These are phyloP conservation scores for Baeospora myosura DNA, from an alignment of 1,284 basidiomycete species.

Conservation along the genomic window DNA sequence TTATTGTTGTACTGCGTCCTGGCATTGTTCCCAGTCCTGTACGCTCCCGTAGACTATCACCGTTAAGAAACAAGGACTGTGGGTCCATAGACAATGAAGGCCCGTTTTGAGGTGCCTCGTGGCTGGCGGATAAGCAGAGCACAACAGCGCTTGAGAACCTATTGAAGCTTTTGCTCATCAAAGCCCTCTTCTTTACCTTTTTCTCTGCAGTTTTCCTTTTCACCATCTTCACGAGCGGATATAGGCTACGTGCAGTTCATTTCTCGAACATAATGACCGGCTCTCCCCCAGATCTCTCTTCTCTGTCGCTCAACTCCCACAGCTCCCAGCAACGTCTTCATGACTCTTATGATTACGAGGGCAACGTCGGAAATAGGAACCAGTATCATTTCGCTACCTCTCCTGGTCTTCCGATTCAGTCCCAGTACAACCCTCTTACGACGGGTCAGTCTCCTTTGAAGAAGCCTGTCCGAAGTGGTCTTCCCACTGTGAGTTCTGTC, in stretches of 20 bases:
- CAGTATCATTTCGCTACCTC: slow-evolving; percentile 67
- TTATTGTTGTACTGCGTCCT: too few species aligned
- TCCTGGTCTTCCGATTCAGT: slow-evolving; percentile 55
- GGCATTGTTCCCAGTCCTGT: too few species aligned
- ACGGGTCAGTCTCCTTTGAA: slow-evolving; percentile 65
- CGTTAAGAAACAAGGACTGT: too few species aligned
- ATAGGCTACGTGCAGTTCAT: slow-evolving; percentile 14
- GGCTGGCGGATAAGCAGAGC: not conserved
- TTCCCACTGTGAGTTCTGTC: slow-evolving; percentile 58
- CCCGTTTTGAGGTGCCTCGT: not conserved
- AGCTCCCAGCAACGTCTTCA: slow-evolving; percentile 70
- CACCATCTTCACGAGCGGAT: slow-evolving; percentile 23
- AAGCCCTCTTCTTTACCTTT: too few species aligned
- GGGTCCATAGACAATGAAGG: too few species aligned
- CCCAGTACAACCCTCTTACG: slow-evolving; percentile 55
- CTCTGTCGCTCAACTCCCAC: slow-evolving; percentile 64
- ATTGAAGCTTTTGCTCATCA: too few species aligned
- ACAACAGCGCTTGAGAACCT: too few species aligned
- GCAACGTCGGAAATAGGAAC: slow-evolving; percentile 45
- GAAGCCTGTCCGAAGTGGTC: slow-evolving; percentile 60
- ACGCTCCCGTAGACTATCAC: too few species aligned
- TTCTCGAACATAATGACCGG: slow-evolving; percentile 58
- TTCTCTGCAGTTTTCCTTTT: slow-evolving; percentile 22
- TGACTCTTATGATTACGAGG: slow-evolving; percentile 78
- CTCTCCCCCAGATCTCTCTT: slow-evolving; percentile 69